Evolutionary conservation across 2,329 filamentous ascomycete species (phyloP), one percentile per base, ranked within the genome.

Genomic region (Arthrobotrys sphaeroides): DNA sequence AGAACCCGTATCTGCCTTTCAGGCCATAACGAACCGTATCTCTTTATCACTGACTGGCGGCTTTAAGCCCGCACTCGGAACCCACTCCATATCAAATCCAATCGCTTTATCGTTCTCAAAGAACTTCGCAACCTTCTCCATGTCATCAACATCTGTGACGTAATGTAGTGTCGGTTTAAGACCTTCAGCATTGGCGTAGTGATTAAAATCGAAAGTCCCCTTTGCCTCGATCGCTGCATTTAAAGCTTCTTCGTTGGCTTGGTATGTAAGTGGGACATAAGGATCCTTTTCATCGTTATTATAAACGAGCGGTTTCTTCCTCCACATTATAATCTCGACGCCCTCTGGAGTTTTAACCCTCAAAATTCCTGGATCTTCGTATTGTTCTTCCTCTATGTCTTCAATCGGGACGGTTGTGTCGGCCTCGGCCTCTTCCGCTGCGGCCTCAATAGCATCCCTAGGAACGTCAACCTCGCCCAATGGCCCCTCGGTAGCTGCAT

Each of bases 31-130:
- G 7, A 45, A 66, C 55, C 65, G 66, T 43, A 73, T 77, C 28
- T 70, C 60, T 18, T 20, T 42, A 24, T 66, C 69, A 9, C 77
- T 79, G 69, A 61, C 70, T 31, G 74, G 65, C 45, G 74, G 78
- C 20, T 67, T 47, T 22, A 60, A 53, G 24, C 22, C 12, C 45
- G 47, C 60, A 47, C 13, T 84, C 0, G 84, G 78, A 61, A 88
- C 85, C 94, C 94, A 97, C 83, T 97, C 94, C 77, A 97, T 86
- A 80, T 97, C 94, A 76, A 97, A 93, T 0, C 94, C 94, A n/a
- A 97, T 81, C 1, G 96, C 83, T 40, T 88, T 85, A 79, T 95
- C 88, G 24, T 86, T 78, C 40, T 89, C 80, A 78, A 97, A 97
- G 69, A 90, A 85, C 69, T 87, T 82, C 16, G 87, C 84, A 5